Evolutionary conservation across 2,329 filamentous ascomycete genomes (phyloP).

Genomic region (Hymenoscyphus salicellus): DNA sequence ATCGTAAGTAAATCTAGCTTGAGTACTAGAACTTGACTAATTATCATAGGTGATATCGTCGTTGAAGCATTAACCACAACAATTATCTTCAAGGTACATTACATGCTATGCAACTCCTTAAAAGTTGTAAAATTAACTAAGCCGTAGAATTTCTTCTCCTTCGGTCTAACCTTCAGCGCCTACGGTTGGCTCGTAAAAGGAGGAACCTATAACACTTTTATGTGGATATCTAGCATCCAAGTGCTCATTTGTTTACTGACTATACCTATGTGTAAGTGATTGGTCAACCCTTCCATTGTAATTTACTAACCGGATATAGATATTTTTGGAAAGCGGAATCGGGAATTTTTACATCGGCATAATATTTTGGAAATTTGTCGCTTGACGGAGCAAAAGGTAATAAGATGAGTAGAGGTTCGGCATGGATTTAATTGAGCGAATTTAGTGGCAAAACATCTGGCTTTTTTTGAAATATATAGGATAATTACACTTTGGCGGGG

Average conservation of each 20-base stretch:
- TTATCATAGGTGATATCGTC: constrained; percentile 64
- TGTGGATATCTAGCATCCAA: constrained; percentile 72
- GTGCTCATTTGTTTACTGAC: constrained; percentile 71
- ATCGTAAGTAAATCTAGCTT: constrained; percentile 56
- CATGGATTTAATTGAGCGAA: not conserved
- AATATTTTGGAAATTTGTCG: constrained; percentile 54
- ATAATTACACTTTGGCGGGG: too few species aligned
- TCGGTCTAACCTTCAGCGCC: constrained; percentile 77
- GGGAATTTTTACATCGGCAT: constrained; percentile 72
- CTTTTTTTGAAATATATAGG: not conserved
- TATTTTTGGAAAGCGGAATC: constrained; percentile 72
- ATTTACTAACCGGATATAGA: constrained; percentile 46
- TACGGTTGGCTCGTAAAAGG: constrained; percentile 75
- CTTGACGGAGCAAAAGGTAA: not conserved
- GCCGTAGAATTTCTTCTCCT: constrained; percentile 74
- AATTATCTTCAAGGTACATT: constrained; percentile 71
- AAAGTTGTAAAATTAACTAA: constrained; percentile 6
- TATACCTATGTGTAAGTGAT: constrained; percentile 70
- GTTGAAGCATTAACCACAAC: constrained; percentile 87
- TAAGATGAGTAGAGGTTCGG: not conserved
- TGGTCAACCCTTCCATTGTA: not conserved
- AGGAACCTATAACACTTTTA: constrained; percentile 62
- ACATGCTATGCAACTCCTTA: too few species aligned
- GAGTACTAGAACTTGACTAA: constrained; percentile 1
- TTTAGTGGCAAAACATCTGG: not conserved